A percentile compares a stretch with the other conserved stretches of the same genome.
phyloP scores from a whole-genome alignment of 805 yeast species.

The Saccharomyces eubayanus region DNA sequence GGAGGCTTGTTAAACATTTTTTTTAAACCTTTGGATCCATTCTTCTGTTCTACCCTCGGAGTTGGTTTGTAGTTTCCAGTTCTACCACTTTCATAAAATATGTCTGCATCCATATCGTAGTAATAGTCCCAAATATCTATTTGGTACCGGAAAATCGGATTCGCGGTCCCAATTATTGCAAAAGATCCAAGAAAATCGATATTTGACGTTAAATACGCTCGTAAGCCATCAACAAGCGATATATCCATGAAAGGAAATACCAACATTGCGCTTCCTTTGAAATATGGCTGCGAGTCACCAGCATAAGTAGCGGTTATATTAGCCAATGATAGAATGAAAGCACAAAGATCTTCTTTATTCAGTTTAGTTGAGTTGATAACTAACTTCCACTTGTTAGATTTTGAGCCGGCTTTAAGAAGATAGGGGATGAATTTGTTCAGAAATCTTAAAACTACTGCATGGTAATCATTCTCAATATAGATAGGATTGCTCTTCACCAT shows the following conservation, averaged over 20 bases:
- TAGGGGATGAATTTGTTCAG: constrained; percentile 28
- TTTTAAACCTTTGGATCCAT: constrained; percentile 7
- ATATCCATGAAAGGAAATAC: constrained; percentile 56
- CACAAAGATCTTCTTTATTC: constrained; percentile 36
- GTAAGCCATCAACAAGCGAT: constrained; percentile 44
- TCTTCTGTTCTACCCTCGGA: constrained; percentile 8
- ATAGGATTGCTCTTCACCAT: constrained; percentile 13
- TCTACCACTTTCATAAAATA: constrained; percentile 22
- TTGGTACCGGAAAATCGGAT: constrained; percentile 51
- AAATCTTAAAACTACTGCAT: constrained; percentile 21
- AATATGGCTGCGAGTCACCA: constrained; percentile 31
- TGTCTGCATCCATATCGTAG: constrained; percentile 50
- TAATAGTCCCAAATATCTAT: constrained; percentile 51
- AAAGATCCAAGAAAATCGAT: constrained; percentile 12
- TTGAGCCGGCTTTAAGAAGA: constrained; percentile 33
- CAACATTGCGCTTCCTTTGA: constrained; percentile 34
- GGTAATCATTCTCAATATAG: constrained; percentile 20
- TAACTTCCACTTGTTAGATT: constrained; percentile 31
- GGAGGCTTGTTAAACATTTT: constrained; percentile 9
- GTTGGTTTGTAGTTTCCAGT: constrained; percentile 2
- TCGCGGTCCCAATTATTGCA: constrained; percentile 59
- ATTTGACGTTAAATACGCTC: constrained; percentile 28
- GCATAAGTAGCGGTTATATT: constrained; percentile 29
- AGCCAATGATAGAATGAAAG: constrained; percentile 36
- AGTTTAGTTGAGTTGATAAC: constrained; percentile 34